These are phyloP conservation scores for Fraxinus floribunda DNA, from an alignment of 305 asterid genomes.

Conservation along the genomic window DNA sequence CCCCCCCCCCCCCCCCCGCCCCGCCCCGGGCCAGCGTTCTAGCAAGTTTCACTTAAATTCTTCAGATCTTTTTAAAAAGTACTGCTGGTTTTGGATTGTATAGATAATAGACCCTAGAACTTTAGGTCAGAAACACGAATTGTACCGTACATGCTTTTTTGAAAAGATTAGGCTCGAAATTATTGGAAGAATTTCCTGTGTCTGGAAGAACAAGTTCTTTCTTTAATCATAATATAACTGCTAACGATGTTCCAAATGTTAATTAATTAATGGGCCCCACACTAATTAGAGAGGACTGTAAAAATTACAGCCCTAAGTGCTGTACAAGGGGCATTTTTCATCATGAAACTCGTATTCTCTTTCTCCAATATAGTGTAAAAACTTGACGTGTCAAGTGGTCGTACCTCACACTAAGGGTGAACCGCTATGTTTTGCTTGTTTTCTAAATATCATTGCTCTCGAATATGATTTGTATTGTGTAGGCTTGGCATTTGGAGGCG, in stretches of 20 bases:
- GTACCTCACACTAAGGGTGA: neutral
- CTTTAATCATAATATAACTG: too few relatives aligned
- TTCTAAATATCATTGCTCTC: neutral
- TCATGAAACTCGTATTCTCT: too few relatives aligned
- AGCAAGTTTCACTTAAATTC: neutral
- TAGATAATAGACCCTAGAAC: neutral
- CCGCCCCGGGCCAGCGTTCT: neutral
- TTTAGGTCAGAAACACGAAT: neutral
- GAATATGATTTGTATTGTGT: neutral
- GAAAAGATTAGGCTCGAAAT: neutral
- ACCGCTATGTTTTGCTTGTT: neutral
- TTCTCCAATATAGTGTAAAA: too few relatives aligned
- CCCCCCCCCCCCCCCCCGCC: neutral
- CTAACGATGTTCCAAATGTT: neutral
- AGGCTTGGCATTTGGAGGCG: slow-evolving; percentile 40
- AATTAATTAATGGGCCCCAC: too few relatives aligned
- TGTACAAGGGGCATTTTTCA: too few relatives aligned
- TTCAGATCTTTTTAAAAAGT: neutral
- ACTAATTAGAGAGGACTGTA: too few relatives aligned
- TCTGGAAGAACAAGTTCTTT: neutral
- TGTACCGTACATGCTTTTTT: neutral
- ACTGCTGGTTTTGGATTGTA: neutral
- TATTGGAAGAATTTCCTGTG: neutral
- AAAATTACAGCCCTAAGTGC: too few relatives aligned
- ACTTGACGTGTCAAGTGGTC: too few relatives aligned